phyloP scores from a whole-genome alignment of 2,329 filamentous ascomycete species.

The Pseudogymnoascus sp. region DNA sequence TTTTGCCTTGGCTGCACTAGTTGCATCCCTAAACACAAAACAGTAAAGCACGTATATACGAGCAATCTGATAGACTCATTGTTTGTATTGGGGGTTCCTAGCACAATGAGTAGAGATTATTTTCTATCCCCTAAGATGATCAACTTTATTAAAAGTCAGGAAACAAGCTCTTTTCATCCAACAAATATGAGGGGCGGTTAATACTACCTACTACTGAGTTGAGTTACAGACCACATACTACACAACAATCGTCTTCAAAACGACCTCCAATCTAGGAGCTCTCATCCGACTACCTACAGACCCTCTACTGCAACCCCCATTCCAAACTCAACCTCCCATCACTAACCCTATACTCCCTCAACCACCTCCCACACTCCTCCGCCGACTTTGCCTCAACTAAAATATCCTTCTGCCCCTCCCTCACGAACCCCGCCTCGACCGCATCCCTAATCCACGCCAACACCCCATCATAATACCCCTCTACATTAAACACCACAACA shows the following conservation, averaged over 20 bases:
- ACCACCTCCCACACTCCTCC: conserved; percentile 58
- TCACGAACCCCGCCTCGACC: conserved; percentile 67
- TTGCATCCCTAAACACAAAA: too few species aligned
- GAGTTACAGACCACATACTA: background rate
- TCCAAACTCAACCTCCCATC: conserved; percentile 69
- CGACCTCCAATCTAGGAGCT: background rate
- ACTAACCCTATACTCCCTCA: conserved; percentile 67
- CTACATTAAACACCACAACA: conserved; percentile 73
- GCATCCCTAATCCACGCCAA: conserved; percentile 70
- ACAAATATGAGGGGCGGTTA: too few species aligned
- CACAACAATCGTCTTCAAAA: background rate
- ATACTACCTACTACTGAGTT: background rate
- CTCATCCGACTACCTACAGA: background rate
- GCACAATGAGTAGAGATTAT: too few species aligned
- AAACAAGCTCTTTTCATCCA: too few species aligned
- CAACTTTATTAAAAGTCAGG: too few species aligned
- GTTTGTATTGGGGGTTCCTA: too few species aligned
- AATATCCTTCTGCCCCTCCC: conserved; percentile 60
- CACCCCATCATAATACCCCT: conserved; percentile 82
- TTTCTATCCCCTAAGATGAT: too few species aligned
- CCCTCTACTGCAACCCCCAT: conserved; percentile 43
- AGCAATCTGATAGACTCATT: too few species aligned
- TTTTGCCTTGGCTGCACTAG: too few species aligned
- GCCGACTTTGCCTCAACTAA: conserved; percentile 64
- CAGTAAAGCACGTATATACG: too few species aligned